Conservation (phyloP, 345 rosid genomes). For the Balakata baccata region DNA sequence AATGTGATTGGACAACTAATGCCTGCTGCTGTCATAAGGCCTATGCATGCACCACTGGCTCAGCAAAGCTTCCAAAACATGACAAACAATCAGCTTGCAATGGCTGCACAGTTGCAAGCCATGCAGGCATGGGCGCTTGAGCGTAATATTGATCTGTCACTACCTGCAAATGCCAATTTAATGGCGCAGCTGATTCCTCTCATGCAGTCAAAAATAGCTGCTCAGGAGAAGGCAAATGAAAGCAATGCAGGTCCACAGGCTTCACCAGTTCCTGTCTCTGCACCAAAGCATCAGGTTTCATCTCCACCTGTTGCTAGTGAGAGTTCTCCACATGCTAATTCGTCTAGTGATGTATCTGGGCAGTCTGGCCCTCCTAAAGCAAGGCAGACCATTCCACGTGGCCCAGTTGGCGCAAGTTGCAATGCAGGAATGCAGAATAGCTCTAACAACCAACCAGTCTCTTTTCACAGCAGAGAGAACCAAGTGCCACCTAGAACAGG, state of each 20-base stretch:
- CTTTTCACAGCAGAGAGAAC: slow-evolving; percentile 62
- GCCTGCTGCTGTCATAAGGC: slow-evolving; percentile 57
- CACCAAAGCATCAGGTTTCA: slow-evolving; percentile 65
- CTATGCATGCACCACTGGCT: slow-evolving; percentile 63
- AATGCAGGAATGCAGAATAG: slow-evolving; percentile 44
- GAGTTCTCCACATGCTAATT: slow-evolving; percentile 71
- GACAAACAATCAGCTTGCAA: slow-evolving; percentile 60
- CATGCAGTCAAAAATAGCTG: slow-evolving; percentile 81
- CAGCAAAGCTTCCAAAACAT: slow-evolving; percentile 56
- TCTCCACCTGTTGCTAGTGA: slow-evolving; percentile 66
- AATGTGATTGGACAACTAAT: slow-evolving; percentile 50
- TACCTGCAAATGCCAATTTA: slow-evolving; percentile 83
- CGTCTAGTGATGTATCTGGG: slow-evolving; percentile 72
- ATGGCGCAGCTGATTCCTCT: slow-evolving; percentile 72
- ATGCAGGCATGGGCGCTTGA: slow-evolving; percentile 88
- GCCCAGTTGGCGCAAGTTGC: slow-evolving; percentile 56
- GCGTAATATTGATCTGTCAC: slow-evolving; percentile 82
- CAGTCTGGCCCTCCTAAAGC: slow-evolving; percentile 71
- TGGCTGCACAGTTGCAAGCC: slow-evolving; percentile 68
- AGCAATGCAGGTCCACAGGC: slow-evolving; percentile 46
- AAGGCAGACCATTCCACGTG: slow-evolving; percentile 44
- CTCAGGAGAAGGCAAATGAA: slow-evolving; percentile 71
- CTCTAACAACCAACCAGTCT: slow-evolving; percentile 55
- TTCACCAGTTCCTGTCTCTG: slow-evolving; percentile 48
- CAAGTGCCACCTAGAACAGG: slow-evolving; percentile 56